Percentiles rank a stretch among this genome's conserved stretches.
Conservation (phyloP, 176 grass and related monocot species). For the Rhynchospora tenuis region DNA sequence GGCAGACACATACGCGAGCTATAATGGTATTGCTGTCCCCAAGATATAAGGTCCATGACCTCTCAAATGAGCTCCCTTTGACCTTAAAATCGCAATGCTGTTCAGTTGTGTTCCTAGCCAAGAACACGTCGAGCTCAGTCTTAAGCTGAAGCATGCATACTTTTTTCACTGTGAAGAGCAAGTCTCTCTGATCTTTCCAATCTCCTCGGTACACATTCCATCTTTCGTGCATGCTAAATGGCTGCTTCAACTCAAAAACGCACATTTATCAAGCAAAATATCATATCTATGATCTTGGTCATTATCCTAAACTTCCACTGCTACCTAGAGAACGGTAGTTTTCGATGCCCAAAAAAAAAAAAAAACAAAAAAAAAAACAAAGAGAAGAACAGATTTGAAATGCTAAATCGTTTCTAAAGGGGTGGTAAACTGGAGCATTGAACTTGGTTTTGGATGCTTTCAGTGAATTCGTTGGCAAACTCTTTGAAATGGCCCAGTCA, state of each 20-base stretch:
- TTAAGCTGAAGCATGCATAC: slow-evolving; percentile 46
- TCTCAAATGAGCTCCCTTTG: slow-evolving; percentile 55
- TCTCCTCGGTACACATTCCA: slow-evolving; percentile 71
- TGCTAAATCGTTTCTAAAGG: too few relatives aligned
- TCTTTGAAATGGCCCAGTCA: too few relatives aligned
- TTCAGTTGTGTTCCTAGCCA: slow-evolving; percentile 44
- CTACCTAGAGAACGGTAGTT: too few relatives aligned
- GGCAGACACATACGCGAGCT: slow-evolving; percentile 36
- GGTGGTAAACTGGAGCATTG: too few relatives aligned
- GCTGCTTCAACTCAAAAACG: background rate
- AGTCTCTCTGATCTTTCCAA: slow-evolving; percentile 24
- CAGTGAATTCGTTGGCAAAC: too few relatives aligned
- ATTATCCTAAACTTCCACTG: too few relatives aligned
- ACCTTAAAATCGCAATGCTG: slow-evolving; percentile 56
- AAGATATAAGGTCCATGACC: slow-evolving; percentile 36
- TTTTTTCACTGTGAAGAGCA: slow-evolving; percentile 52
- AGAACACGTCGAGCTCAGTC: slow-evolving; percentile 56
- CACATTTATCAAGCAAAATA: too few relatives aligned
- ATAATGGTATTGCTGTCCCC: slow-evolving; percentile 36
- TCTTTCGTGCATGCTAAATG: slow-evolving; percentile 28
- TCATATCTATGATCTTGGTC: too few relatives aligned
- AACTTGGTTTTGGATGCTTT: too few relatives aligned
- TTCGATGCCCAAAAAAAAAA: background rate
- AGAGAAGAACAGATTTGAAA: too few relatives aligned
- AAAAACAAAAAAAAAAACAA: too few relatives aligned